Conservation (phyloP, 2,329 filamentous ascomycete genomes). For the Cercospora zeae-maydis region DNA sequence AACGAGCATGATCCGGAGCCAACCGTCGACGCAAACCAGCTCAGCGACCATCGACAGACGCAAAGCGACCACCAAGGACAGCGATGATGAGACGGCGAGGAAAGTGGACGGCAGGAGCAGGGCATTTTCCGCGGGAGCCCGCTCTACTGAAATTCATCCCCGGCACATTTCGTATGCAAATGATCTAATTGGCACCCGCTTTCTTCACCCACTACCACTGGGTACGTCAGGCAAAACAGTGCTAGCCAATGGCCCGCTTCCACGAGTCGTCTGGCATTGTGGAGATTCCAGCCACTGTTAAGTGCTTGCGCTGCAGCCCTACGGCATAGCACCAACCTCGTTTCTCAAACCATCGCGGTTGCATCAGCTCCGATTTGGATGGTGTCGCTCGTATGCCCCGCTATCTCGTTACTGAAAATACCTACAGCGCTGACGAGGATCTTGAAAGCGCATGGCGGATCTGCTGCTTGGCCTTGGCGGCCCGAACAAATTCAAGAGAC, state of each 20-base stretch:
- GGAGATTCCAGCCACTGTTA: not conserved
- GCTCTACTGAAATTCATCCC: not conserved
- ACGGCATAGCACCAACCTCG: not conserved
- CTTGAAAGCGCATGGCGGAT: not conserved
- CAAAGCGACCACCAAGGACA: not conserved
- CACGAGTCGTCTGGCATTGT: not conserved
- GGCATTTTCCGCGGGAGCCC: not conserved
- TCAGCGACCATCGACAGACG: not conserved
- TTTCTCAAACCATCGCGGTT: not conserved
- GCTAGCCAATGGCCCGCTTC: not conserved
- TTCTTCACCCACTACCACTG: not conserved
- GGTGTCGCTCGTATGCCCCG: not conserved
- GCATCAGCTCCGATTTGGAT: not conserved
- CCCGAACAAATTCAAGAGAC: not conserved
- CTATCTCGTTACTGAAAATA: not conserved
- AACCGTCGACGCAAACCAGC: not conserved
- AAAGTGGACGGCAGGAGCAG: not conserved
- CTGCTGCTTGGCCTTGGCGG: not conserved
- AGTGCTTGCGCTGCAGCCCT: not conserved
- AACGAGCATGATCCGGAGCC: not conserved
- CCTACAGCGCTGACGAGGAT: not conserved
- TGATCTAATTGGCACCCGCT: not conserved
- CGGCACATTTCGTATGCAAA: not conserved
- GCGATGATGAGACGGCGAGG: not conserved
- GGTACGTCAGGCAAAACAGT: not conserved